Percentiles rank a stretch among this genome's conserved stretches.
These are phyloP conservation scores for Papiliotrema laurentii DNA, from an alignment of 1,284 basidiomycete species.

Conservation along the genomic window DNA sequence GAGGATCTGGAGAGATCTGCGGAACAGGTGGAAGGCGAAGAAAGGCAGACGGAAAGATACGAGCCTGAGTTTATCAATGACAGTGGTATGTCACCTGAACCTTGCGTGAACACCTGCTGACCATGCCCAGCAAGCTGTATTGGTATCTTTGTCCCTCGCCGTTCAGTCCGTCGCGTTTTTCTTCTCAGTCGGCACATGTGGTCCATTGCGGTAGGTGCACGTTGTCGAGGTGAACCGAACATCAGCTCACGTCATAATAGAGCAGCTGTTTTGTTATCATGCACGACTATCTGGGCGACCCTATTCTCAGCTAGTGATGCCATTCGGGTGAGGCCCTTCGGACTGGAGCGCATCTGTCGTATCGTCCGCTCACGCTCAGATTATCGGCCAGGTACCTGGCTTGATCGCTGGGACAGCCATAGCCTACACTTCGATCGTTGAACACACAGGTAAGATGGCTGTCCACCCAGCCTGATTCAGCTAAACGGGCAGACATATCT, in stretches of 20 bases:
- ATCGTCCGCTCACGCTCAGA: background rate
- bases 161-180: background rate
- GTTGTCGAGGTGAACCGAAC: background rate
- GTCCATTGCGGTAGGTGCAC: background rate
- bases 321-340: background rate
- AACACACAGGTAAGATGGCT: background rate
- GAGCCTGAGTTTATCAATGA: background rate
- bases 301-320: background rate
- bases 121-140: background rate
- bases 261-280: background rate
- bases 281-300: background rate
- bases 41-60: background rate
- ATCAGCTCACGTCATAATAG: background rate
- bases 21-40: slow-evolving; percentile 2
- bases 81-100: background rate
- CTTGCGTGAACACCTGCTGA: background rate
- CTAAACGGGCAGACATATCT: background rate
- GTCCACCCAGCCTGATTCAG: background rate
- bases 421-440: background rate
- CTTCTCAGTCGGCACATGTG: background rate
- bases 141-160: background rate
- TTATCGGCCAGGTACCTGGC: background rate
- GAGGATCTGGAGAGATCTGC: slow-evolving; percentile 2
- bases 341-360: background rate
- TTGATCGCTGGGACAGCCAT: background rate